Percentiles rank a stretch among this genome's conserved stretches.
Conservation (phyloP, 2,329 filamentous ascomycete species). For the Fusarium avenaceum region DNA sequence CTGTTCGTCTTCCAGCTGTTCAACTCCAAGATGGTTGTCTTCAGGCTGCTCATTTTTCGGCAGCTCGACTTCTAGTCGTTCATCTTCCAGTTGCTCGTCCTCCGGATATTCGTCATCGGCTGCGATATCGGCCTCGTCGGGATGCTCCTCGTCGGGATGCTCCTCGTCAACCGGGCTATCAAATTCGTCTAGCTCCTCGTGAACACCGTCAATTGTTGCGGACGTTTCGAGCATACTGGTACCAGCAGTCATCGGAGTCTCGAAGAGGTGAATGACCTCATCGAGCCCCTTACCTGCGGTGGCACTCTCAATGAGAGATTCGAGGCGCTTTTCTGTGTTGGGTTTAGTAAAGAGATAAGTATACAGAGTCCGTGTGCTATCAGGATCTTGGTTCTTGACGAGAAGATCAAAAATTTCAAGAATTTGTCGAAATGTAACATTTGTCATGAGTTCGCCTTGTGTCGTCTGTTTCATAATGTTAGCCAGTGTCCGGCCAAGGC, state of each 20-base stretch:
- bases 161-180: slow-evolving; percentile 47
- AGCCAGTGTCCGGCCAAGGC: slow-evolving; percentile 32
- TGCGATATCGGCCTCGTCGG: slow-evolving; percentile 24
- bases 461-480: slow-evolving; percentile 53
- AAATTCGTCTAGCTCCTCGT: slow-evolving; percentile 46
- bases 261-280: slow-evolving; percentile 58
- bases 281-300: slow-evolving; percentile 58
- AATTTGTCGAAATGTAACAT: slow-evolving; percentile 58
- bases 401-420: slow-evolving; percentile 60
- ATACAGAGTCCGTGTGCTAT: slow-evolving; percentile 56
- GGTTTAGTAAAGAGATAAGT: slow-evolving; percentile 59
- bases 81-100: slow-evolving; percentile 20
- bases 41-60: slow-evolving; percentile 25
- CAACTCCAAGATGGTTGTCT: not conserved
- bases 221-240: slow-evolving; percentile 30
- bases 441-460: slow-evolving; percentile 52
- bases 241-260: slow-evolving; percentile 45
- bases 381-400: slow-evolving; percentile 60
- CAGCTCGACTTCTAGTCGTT: slow-evolving; percentile 29
- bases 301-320: slow-evolving; percentile 59
- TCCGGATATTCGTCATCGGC: slow-evolving; percentile 41
- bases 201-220: slow-evolving; percentile 34
- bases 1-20: not conserved
- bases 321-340: slow-evolving; percentile 56
- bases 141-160: slow-evolving; percentile 30